Evolutionary conservation across 2,329 filamentous ascomycete genomes (phyloP).

Genomic region (Colletotrichum sp.): DNA sequence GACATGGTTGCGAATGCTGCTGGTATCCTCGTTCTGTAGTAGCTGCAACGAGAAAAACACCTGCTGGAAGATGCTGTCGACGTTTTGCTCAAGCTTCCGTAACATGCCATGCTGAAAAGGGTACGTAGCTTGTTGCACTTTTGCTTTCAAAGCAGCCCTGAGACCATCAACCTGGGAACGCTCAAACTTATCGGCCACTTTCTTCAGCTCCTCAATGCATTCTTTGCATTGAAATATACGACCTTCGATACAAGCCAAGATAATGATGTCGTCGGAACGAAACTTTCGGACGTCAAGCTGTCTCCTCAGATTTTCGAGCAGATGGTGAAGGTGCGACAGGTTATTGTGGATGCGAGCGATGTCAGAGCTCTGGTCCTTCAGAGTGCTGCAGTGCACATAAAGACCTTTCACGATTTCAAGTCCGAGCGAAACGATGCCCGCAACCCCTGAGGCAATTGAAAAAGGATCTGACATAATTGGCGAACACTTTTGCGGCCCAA

Average conservation of each 20-base stretch:
- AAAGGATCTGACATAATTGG: not conserved
- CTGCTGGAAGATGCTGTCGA: conserved; percentile 34
- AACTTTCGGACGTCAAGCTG: conserved; percentile 22
- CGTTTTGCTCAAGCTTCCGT: conserved; percentile 40
- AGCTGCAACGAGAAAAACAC: conserved; percentile 35
- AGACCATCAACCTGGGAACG: not conserved
- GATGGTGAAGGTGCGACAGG: conserved; percentile 26
- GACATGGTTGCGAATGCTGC: conserved; percentile 28
- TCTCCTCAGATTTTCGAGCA: not conserved
- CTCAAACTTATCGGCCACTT: conserved; percentile 29
- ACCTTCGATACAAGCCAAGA: not conserved
- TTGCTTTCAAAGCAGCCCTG: not conserved
- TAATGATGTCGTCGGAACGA: conserved; percentile 26
- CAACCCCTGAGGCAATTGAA: conserved; percentile 28
- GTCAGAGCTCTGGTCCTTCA: conserved; percentile 30
- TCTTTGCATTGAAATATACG: conserved; percentile 28
- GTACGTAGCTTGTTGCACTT: conserved; percentile 27
- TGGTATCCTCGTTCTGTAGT: conserved; percentile 32
- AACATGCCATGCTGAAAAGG: conserved; percentile 40
- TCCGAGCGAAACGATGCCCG: conserved; percentile 40
- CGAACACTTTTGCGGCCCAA: not conserved
- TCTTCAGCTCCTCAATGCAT: conserved; percentile 30
- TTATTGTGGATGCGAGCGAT: conserved; percentile 26
- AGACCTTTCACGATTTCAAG: conserved; percentile 37
- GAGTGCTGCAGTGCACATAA: conserved; percentile 35